Conservation (phyloP, 495 filamentous ascomycete species). For the Cryomyces minteri region DNA sequence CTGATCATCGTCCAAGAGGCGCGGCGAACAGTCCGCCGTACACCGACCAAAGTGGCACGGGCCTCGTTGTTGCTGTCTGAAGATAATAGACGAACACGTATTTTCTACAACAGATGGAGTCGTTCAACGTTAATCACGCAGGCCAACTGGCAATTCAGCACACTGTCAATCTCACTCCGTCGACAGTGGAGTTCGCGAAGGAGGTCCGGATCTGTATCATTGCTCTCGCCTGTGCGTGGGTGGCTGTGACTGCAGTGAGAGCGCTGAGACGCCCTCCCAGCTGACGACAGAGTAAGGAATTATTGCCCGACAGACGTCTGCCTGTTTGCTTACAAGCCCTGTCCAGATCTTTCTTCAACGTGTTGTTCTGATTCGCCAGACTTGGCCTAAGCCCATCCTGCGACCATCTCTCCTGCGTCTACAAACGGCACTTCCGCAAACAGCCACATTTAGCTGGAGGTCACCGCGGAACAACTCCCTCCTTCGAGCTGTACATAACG, state of each 20-base stretch:
- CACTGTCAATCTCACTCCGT: conserved; percentile 1
- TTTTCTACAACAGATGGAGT: too few species aligned
- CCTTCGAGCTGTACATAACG: not conserved
- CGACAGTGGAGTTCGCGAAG: conserved; percentile 5
- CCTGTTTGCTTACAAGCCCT: too few species aligned
- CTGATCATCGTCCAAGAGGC: too few species aligned
- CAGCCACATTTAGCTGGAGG: not conserved
- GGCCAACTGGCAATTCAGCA: not conserved
- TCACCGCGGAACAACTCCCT: not conserved
- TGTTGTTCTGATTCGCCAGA: too few species aligned
- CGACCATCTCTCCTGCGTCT: not conserved
- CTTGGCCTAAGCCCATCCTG: not conserved
- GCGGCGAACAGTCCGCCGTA: too few species aligned
- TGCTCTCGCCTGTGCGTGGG: conserved; percentile 30
- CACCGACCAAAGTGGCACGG: too few species aligned
- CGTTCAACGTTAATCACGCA: not conserved
- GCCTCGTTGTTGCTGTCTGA: too few species aligned
- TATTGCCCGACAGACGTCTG: too few species aligned
- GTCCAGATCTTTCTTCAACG: too few species aligned
- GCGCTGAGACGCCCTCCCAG: too few species aligned
- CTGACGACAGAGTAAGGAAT: too few species aligned
- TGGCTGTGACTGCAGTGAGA: conserved; percentile 1
- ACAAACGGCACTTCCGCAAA: not conserved
- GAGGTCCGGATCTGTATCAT: conserved; percentile 46
- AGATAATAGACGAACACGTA: too few species aligned